Evolutionary conservation across 2,329 filamentous ascomycete genomes (phyloP), one percentile per base, ranked within the genome.

Genomic region (Alternaria longipes): DNA sequence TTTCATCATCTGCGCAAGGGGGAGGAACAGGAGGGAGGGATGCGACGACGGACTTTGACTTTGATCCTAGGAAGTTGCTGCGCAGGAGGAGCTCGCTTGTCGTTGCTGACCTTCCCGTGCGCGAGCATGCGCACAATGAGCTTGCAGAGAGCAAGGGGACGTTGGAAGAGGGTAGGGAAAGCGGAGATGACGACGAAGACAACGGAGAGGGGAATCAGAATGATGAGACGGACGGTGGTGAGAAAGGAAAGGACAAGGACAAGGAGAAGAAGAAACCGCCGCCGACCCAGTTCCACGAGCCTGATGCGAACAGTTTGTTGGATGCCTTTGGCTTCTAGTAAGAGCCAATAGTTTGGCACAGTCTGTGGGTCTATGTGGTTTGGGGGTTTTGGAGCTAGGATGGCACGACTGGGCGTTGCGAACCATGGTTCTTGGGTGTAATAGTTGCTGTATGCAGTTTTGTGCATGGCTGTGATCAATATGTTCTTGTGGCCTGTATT

Each of bases 301-400:
- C 95, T n/a, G 93, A 97, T 81, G 86, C 91, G 28, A 92, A 88
- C 76, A 94, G 92, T 60, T 80, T 99, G 74, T 83, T 98, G 70
- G 94, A 98, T 83, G 94, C 87, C 77, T 98, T 98, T 85, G 94
- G 94, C 1, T 95, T 98, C 75, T 98, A 73, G 47, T 38, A 40
- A n/a, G 34, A n/a, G 7, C 16, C 8, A 7, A 8, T n/a, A 7
- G 6, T n/a, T 4, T n/a, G 34, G 16, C 16, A 38, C 3, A 7
- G 1, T n/a, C 0, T 14, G 34, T 38, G 1, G 0, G 8, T 6
- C 0, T 12, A 34, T 34, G 32, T 12, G 12, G 32, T 1, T 11
- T 30, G 28, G 8, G 9, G 28, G 8, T 1, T 30, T 7, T 9
- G 28, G 28, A 11, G 32, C 3, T 38, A 9, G 8, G 47, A 11